These are phyloP conservation scores for Lichtheimia hyalospora DNA, from an alignment of 371 early-diverging fungal genomes.

Conservation along the genomic window DNA sequence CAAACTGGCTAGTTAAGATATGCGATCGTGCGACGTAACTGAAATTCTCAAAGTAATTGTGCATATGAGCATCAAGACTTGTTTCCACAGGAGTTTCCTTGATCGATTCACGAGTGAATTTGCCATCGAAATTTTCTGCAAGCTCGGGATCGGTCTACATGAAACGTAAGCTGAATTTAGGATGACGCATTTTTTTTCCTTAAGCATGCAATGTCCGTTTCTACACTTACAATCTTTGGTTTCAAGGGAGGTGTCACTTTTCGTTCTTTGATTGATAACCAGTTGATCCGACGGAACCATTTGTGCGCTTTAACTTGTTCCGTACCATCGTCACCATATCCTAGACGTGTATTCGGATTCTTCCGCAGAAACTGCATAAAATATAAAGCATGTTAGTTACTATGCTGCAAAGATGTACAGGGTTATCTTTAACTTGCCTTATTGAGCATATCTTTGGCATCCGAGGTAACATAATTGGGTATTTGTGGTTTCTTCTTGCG, in stretches of 20 bases:
- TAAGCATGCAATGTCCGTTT: not conserved
- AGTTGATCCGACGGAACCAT: slow-evolving; percentile 88
- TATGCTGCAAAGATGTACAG: not conserved
- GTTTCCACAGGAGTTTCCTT: slow-evolving; percentile 39
- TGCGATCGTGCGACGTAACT: slow-evolving; percentile 42
- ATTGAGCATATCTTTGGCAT: slow-evolving; percentile 65
- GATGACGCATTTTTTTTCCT: not conserved
- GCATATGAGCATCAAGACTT: slow-evolving; percentile 29
- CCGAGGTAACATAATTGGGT: slow-evolving; percentile 67
- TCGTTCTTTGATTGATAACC: slow-evolving; percentile 65
- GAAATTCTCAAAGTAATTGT: slow-evolving; percentile 45
- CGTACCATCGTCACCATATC: slow-evolving; percentile 66
- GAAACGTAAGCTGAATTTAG: not conserved
- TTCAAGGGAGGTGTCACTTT: slow-evolving; percentile 73
- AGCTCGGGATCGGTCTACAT: slow-evolving; percentile 42
- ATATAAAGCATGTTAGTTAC: not conserved
- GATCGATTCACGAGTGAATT: slow-evolving; percentile 40
- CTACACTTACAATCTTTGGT: slow-evolving; percentile 61
- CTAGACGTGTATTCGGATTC: slow-evolving; percentile 68
- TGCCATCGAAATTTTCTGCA: slow-evolving; percentile 52
- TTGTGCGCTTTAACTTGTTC: slow-evolving; percentile 82
- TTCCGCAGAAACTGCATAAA: slow-evolving; percentile 71
- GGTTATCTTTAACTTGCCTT: not conserved
- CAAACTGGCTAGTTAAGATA: slow-evolving; percentile 2
- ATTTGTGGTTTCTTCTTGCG: slow-evolving; percentile 71